A percentile compares a stretch with the other conserved stretches of the same genome.
Evolutionary conservation across 192 early-diverging fungal genomes (phyloP).

Genomic region (Linnemannia elongata): DNA sequence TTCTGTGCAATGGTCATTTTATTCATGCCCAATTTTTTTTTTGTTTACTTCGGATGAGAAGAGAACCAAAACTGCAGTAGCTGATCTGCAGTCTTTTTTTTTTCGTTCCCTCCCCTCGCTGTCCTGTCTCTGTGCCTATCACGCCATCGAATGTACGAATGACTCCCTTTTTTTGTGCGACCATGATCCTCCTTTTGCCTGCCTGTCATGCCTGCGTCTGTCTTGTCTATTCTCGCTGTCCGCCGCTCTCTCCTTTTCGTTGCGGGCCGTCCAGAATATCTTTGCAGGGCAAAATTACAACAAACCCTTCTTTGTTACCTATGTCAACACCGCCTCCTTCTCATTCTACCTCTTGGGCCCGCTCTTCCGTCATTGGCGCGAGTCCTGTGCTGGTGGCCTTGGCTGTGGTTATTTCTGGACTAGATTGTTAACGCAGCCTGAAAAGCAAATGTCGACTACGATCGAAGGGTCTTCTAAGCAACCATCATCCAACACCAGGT

Average conservation of each 20-base stretch:
- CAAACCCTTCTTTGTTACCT: conserved; percentile 82
- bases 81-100: conserved; percentile 15
- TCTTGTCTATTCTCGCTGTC: too few species aligned
- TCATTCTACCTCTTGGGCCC: conserved; percentile 73
- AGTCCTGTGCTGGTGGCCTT: conserved; percentile 8
- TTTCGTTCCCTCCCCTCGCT: background rate
- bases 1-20: background rate
- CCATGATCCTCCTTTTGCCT: conserved; percentile 1
- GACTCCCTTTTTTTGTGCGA: conserved; percentile 8
- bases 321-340: conserved; percentile 79
- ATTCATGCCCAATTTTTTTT: background rate
- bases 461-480: background rate
- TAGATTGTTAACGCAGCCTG: background rate
- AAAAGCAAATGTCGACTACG: background rate
- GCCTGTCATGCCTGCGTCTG: too few species aligned
- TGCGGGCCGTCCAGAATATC: conserved; percentile 60
- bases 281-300: conserved; percentile 76
- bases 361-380: conserved; percentile 16
- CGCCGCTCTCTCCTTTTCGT: background rate
- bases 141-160: conserved; percentile 21
- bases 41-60: conserved; percentile 5
- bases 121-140: background rate
- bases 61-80: background rate
- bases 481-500: background rate
- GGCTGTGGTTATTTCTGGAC: conserved; percentile 4